Evolutionary conservation across 495 filamentous ascomycete genomes (phyloP), one percentile per base, ranked within the genome.

Genomic region (Poronia punctata): DNA sequence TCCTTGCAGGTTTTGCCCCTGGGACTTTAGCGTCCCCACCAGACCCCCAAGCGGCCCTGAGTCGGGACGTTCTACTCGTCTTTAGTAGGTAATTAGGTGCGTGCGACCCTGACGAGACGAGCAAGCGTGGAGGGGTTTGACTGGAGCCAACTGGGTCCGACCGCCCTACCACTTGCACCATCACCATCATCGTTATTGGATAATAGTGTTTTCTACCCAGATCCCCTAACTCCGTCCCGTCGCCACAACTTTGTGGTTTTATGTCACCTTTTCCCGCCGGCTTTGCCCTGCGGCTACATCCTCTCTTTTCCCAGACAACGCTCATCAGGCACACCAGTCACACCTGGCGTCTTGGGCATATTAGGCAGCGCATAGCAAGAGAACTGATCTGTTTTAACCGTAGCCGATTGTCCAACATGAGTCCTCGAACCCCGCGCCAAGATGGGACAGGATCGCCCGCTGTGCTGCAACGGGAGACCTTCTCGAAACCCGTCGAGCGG

Each of bases 401-500:
- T 28, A 38, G 15, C 32, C 26, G 23, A 16, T 31, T 32, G 20
- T 41, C 35, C 35, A 46, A 27, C 46, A 57, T 60, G 53, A 41
- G 31, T 39, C 47, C 51, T 18, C 25, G 38, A 34, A 39, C 48
- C 31, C 44, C 46, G 36, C 48, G 43, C 31, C 32, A 46, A 45
- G 53, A 41, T 52, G 45, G 55, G 48, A 51, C 52, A 46, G 48
- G 49, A 49, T 32, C 43, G 49, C 33, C 20, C 44, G n/a, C 51
- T 45, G 46, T 43, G 33, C 47, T 49, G 35, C 48, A 45, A 38
- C 56, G 50, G 24, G 41, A 48, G 29, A 31, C 43, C 29, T 24
- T 29, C 29, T 40, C 42, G 57, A 49, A 66, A 35, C 67, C 74
- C 7, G 76, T 80, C 46, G 74, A 84, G 57, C 70, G 79, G 42